Evolutionary conservation across 2,329 filamentous ascomycete genomes (phyloP).

Genomic region (Monilinia polystroma): DNA sequence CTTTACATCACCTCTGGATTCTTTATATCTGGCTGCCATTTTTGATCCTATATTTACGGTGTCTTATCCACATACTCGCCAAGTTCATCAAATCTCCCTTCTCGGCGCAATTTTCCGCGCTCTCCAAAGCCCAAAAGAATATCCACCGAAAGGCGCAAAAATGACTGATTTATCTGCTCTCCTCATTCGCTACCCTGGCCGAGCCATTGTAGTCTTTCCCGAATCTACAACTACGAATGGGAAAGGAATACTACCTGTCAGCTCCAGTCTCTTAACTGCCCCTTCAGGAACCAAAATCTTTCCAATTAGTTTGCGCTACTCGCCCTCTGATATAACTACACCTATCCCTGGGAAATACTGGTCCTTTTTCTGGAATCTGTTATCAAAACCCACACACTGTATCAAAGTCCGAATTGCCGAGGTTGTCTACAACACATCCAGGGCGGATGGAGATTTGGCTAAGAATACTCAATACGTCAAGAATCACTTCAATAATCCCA

Average conservation of each 20-base stretch:
- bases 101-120: conserved; percentile 72
- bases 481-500: conserved; percentile 36
- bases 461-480: conserved; percentile 40
- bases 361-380: conserved; percentile 79
- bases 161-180: conserved; percentile 64
- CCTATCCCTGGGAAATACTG: conserved; percentile 74
- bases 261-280: conserved; percentile 69
- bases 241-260: conserved; percentile 81
- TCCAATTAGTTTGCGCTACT: conserved; percentile 86
- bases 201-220: conserved; percentile 83
- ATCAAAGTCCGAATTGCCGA: conserved; percentile 90
- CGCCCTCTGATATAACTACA: conserved; percentile 84
- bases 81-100: conserved; percentile 75
- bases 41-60: conserved; percentile 95
- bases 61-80: conserved; percentile 71
- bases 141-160: conserved; percentile 47
- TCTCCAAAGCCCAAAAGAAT: conserved; percentile 57
- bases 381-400: conserved; percentile 81
- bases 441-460: conserved; percentile 33
- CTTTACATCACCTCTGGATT: conserved; percentile 89
- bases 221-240: conserved; percentile 95
- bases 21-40: conserved; percentile 89
- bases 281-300: conserved; percentile 74
- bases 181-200: conserved; percentile 64
- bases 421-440: conserved; percentile 56